phyloP scores from a whole-genome alignment of 345 rosid genomes.

The Cochlearia excelsa region DNA sequence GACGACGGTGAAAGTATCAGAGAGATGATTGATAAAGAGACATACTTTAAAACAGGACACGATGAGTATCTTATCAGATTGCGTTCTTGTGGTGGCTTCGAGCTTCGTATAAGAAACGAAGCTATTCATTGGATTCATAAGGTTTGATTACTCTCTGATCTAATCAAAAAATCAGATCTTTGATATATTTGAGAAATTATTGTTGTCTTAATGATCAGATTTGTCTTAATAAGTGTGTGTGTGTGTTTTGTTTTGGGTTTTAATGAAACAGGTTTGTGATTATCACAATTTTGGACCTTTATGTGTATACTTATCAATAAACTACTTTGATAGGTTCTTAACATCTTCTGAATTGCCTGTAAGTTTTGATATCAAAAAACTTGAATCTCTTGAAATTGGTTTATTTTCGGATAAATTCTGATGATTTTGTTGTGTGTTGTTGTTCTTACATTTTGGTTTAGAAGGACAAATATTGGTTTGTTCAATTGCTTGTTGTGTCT shows the following conservation, averaged over 20 bases:
- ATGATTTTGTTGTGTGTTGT: not conserved
- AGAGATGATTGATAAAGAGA: slow-evolving; percentile 50
- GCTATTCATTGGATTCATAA: slow-evolving; percentile 61
- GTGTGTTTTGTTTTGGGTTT: not conserved
- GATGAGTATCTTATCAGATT: slow-evolving; percentile 49
- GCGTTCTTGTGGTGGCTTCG: slow-evolving; percentile 40
- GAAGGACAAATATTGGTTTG: slow-evolving; percentile 52
- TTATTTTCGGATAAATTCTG: not conserved
- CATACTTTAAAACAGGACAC: slow-evolving; percentile 39
- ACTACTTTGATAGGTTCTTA: slow-evolving; percentile 60
- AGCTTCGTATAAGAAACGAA: slow-evolving; percentile 44
- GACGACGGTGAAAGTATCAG: slow-evolving; percentile 33
- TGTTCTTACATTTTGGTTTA: slow-evolving; percentile 6
- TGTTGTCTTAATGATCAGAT: not conserved
- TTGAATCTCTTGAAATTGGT: not conserved
- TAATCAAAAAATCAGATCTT: not conserved
- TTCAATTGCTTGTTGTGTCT: slow-evolving; percentile 54
- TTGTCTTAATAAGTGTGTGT: not conserved
- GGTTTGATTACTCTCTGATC: slow-evolving; percentile 32
- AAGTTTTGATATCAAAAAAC: slow-evolving; percentile 25
- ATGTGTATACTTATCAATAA: slow-evolving; percentile 43
- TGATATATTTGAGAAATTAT: not conserved
- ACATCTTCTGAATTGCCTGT: slow-evolving; percentile 54
- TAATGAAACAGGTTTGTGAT: slow-evolving; percentile 44
- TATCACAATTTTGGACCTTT: slow-evolving; percentile 49